Evolutionary conservation across 2,329 filamentous ascomycete genomes (phyloP).

Genomic region (Pleoardoris graminearum): DNA sequence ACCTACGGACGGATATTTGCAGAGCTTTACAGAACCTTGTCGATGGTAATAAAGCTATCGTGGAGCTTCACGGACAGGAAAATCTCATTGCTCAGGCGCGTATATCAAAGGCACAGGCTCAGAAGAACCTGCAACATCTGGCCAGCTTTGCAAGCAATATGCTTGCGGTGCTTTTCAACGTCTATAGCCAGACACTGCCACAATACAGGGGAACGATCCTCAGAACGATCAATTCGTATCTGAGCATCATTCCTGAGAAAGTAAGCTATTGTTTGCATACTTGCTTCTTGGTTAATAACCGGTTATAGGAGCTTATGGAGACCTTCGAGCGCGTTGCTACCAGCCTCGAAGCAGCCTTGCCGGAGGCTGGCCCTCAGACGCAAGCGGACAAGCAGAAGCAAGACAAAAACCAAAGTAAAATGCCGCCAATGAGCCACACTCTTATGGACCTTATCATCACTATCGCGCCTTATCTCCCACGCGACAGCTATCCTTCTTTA

Average conservation of each 20-base stretch:
- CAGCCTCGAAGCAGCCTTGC: constrained; percentile 76
- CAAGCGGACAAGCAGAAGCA: constrained; percentile 65
- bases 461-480: constrained; percentile 88
- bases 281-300: constrained; percentile 20
- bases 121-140: constrained; percentile 80
- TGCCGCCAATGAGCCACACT: constrained; percentile 92
- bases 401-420: constrained; percentile 65
- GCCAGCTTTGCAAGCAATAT: constrained; percentile 81
- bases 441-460: constrained; percentile 97
- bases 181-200: constrained; percentile 94
- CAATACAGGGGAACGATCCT: constrained; percentile 89
- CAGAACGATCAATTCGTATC: constrained; percentile 90
- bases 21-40: constrained; percentile 82
- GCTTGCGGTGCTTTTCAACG: constrained; percentile 96
- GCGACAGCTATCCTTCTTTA: constrained; percentile 79
- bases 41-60: constrained; percentile 85
- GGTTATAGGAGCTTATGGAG: constrained; percentile 70
- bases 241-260: constrained; percentile 78
- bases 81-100: constrained; percentile 78
- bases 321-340: constrained; percentile 86
- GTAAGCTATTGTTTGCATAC: constrained; percentile 32
- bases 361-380: constrained; percentile 62
- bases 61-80: constrained; percentile 64
- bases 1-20: constrained; percentile 85
- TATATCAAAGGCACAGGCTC: constrained; percentile 73